Evolutionary conservation across 148 eudicot genomes (phyloP).

Genomic region (Silene conica): DNA sequence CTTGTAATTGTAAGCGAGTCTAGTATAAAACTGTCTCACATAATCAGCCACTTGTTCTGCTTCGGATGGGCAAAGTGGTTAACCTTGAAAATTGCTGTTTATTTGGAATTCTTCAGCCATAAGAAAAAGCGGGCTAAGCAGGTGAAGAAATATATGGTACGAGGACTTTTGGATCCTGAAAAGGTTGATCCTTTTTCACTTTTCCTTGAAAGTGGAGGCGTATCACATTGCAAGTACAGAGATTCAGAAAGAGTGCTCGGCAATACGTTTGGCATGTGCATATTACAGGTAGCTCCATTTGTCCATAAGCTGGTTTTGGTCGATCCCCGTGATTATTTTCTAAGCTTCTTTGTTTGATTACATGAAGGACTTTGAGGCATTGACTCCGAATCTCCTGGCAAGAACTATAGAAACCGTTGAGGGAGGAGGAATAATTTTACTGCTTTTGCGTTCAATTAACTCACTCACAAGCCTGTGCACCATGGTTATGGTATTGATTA

Average conservation of each 20-base stretch:
- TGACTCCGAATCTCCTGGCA: slow-evolving; percentile 94
- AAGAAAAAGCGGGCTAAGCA: slow-evolving; percentile 76
- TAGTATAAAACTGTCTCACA: no score
- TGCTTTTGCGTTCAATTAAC: slow-evolving; percentile 74
- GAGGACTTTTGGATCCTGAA: slow-evolving; percentile 79
- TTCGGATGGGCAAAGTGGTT: neutral
- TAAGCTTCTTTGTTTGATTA: slow-evolving; percentile 11
- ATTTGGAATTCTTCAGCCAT: slow-evolving; percentile 46
- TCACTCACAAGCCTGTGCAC: slow-evolving; percentile 90
- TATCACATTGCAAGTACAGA: slow-evolving; percentile 75
- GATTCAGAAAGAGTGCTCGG: slow-evolving; percentile 94
- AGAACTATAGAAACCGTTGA: slow-evolving; percentile 97
- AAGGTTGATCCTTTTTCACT: slow-evolving; percentile 75
- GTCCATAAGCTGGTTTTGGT: slow-evolving; percentile 7
- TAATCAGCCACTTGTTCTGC: neutral
- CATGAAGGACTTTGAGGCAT: slow-evolving; percentile 85
- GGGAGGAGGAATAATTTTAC: slow-evolving; percentile 86
- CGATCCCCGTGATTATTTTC: slow-evolving; percentile 13
- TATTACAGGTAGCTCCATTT: slow-evolving; percentile 61
- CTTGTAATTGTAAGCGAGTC: neutral
- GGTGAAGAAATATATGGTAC: slow-evolving; percentile 56
- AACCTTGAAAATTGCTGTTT: neutral
- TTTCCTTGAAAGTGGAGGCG: slow-evolving; percentile 68
- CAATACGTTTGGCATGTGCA: slow-evolving; percentile 94
- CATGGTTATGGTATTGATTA: slow-evolving; percentile 81